phyloP scores from a whole-genome alignment of 2,329 filamentous ascomycete species.

The Scedosporium minutisporum region DNA sequence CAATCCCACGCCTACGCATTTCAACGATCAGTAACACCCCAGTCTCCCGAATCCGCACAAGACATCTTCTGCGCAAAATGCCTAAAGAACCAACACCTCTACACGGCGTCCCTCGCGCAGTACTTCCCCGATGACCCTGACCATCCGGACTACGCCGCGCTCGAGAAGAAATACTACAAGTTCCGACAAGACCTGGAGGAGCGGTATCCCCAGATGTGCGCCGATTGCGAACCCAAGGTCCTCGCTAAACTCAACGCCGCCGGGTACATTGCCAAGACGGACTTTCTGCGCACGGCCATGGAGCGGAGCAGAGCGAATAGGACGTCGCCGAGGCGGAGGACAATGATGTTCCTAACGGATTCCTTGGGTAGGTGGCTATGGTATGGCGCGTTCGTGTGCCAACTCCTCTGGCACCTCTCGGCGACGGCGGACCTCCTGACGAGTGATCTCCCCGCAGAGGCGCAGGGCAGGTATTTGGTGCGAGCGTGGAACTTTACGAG shows the following conservation, averaged over 20 bases:
- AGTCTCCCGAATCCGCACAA: slow-evolving; percentile 14
- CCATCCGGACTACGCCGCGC: slow-evolving; percentile 59
- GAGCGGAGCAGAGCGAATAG: slow-evolving; percentile 45
- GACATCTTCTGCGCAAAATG: slow-evolving; percentile 64
- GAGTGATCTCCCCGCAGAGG: background rate
- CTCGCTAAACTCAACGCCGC: slow-evolving; percentile 59
- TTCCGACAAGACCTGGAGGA: slow-evolving; percentile 67
- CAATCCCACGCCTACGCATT: slow-evolving; percentile 37
- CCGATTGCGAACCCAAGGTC: slow-evolving; percentile 66
- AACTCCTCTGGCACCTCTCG: slow-evolving; percentile 41
- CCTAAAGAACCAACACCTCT: slow-evolving; percentile 78
- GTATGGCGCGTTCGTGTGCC: slow-evolving; percentile 34
- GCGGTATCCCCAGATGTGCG: slow-evolving; percentile 83
- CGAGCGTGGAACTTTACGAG: slow-evolving; percentile 13
- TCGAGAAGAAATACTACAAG: slow-evolving; percentile 57
- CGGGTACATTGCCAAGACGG: slow-evolving; percentile 75
- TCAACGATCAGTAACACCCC: slow-evolving; percentile 25
- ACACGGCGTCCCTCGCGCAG: slow-evolving; percentile 65
- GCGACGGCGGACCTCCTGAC: slow-evolving; percentile 16
- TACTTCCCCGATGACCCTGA: slow-evolving; percentile 60
- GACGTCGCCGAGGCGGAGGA: slow-evolving; percentile 18
- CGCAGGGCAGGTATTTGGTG: background rate
- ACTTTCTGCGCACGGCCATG: slow-evolving; percentile 66
- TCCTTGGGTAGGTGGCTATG: slow-evolving; percentile 34
- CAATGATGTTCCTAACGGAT: slow-evolving; percentile 33